Conservation (phyloP, 2,329 filamentous ascomycete genomes). For the Plectosphaerella cucumerina region DNA sequence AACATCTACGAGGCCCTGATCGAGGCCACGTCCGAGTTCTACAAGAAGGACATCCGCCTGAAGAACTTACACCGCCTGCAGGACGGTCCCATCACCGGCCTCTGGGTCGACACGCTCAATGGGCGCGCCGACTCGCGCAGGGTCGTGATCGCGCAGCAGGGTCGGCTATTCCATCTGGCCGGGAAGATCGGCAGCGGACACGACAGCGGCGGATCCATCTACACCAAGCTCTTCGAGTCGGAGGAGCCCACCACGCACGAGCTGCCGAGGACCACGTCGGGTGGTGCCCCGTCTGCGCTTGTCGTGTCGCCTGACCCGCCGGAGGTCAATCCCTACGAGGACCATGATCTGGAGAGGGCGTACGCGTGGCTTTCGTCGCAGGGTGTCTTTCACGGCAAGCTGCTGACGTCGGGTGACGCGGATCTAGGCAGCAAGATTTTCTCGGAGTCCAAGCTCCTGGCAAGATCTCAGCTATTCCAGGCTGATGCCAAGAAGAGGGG, state of each 20-base stretch:
- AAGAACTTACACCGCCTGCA: slow-evolving; percentile 78
- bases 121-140: slow-evolving; percentile 69
- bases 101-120: slow-evolving; percentile 75
- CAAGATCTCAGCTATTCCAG: slow-evolving; percentile 68
- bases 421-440: slow-evolving; percentile 72
- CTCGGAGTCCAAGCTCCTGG: slow-evolving; percentile 71
- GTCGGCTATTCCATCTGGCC: slow-evolving; percentile 73
- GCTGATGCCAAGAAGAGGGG: slow-evolving; percentile 43
- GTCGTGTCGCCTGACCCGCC: slow-evolving; percentile 72
- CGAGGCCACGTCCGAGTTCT: slow-evolving; percentile 91
- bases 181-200: slow-evolving; percentile 71
- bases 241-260: slow-evolving; percentile 79
- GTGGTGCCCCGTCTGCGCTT: slow-evolving; percentile 60
- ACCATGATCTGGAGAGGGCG: slow-evolving; percentile 59
- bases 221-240: slow-evolving; percentile 80
- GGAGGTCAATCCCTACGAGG: slow-evolving; percentile 49
- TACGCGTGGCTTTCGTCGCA: slow-evolving; percentile 91
- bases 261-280: slow-evolving; percentile 51
- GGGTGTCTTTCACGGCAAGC: slow-evolving; percentile 81
- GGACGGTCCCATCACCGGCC: slow-evolving; percentile 77
- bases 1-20: slow-evolving; percentile 95
- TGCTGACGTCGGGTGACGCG: slow-evolving; percentile 57
- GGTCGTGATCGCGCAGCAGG: slow-evolving; percentile 76
- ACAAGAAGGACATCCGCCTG: slow-evolving; percentile 86
- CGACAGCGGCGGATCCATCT: slow-evolving; percentile 81